Base-by-base conservation (phyloP, 257 asterid genomes). In the Lycium ferocissimum region DNA sequence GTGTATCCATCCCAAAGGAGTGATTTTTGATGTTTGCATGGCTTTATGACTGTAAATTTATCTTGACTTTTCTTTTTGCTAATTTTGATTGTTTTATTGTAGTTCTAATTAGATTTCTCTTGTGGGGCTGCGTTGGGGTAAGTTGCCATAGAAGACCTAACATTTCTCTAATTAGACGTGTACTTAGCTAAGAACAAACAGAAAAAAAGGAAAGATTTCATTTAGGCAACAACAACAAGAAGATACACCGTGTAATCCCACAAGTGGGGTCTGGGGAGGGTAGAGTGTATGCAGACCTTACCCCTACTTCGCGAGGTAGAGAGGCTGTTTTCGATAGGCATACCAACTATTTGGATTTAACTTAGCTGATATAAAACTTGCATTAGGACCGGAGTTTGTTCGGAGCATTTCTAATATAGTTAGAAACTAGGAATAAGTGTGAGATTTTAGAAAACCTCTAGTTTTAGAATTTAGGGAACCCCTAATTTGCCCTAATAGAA, bases 41-140 rank as follows among this genome's bases (percentile, higher is more conserved):
- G 45, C 73, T 65, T 66, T n/a, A 66, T 66, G 73, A 66, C 73
- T 33, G 45, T 33, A 66, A 35, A 66, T 33, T 66, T 66, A 35
- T 33, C 73, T 62, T 62, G 2, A 13, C 6, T 13, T 26, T 51
- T 26, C 3, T 13, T 73, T 73, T 75, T 49, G 4, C 53, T 38
- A 10, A 8, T 33, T 22, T 72, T 72, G 13, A 22, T 75, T 53
- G 14, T 66, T 37, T 66, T 13, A 33, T 65, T 11, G 47, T 51
- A 22, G 38, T 8, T 51, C 15, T 14, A 53, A 51, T 76, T 26
- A 47, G 82, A 76, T 13, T 49, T 76, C 22, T 49, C 62, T 76
- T 22, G 63, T 76, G 45, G 57, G 81, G 38, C 20, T 3, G 18
- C 6, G 43, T 40, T 47, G 81, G 81, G 62, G 22, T 54, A 76